Percentiles rank a stretch among this genome's conserved stretches.
These are phyloP conservation scores for Pseudisothecium myosuroides DNA, from an alignment of 225 moss, liverwort and hornwort genomes.

Conservation along the genomic window DNA sequence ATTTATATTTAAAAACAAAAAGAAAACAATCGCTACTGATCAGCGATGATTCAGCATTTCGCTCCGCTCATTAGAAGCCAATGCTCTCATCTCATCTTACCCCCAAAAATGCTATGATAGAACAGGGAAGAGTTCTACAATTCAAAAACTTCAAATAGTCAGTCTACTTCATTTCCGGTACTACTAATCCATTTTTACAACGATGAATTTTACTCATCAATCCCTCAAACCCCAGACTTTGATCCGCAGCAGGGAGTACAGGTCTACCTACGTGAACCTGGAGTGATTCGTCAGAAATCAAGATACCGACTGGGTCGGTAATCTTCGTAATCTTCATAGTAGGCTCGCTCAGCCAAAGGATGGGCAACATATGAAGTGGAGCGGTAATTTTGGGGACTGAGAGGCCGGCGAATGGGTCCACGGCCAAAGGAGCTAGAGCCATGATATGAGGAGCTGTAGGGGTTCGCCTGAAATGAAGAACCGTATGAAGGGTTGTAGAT, in stretches of 20 bases:
- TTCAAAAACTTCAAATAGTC: not conserved
- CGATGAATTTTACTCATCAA: not conserved
- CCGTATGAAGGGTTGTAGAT: not conserved
- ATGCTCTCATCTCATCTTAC: not conserved
- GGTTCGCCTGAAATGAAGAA: not conserved
- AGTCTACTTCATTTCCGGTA: not conserved
- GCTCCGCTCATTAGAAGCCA: not conserved
- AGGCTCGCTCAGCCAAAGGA: slow-evolving; percentile 26
- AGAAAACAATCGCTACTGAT: not conserved
- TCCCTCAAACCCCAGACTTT: not conserved
- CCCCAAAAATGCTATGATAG: not conserved
- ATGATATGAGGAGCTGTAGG: not conserved
- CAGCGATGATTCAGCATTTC: not conserved
- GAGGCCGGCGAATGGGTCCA: not conserved
- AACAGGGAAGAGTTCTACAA: not conserved
- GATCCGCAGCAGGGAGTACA: not conserved
- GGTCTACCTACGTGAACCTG: not conserved
- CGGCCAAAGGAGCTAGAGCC: slow-evolving; percentile 10
- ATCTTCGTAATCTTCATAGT: slow-evolving; percentile 50
- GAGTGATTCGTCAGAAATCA: not conserved
- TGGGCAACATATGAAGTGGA: slow-evolving; percentile 21
- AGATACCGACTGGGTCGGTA: slow-evolving; percentile 26
- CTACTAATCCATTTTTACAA: not conserved
- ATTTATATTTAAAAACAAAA: not conserved
- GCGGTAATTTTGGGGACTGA: slow-evolving; percentile 27